Conservation (phyloP, 2,329 filamentous ascomycete species). For the Botryotinia calthae region DNA sequence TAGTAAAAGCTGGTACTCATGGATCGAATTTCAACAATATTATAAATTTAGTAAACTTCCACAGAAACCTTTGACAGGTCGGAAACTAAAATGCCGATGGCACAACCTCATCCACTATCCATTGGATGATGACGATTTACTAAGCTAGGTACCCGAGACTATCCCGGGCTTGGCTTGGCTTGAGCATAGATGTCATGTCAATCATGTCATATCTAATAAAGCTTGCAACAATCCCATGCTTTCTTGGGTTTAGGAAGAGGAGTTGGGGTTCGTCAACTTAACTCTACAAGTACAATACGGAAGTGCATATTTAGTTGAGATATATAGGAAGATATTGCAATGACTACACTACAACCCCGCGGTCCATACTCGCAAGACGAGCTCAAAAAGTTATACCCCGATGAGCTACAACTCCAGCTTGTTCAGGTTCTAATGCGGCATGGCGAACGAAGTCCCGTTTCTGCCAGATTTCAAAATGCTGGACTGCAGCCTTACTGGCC, state of each 20-base stretch:
- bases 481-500: slow-evolving; percentile 75
- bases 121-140: not conserved
- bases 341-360: slow-evolving; percentile 77
- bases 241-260: not conserved
- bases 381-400: slow-evolving; percentile 77
- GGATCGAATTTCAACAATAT: not conserved
- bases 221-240: not conserved
- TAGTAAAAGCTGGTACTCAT: not conserved
- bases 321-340: slow-evolving; percentile 41
- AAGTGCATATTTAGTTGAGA: not conserved
- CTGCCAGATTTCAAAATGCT: slow-evolving; percentile 80
- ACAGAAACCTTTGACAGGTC: not conserved
- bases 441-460: slow-evolving; percentile 80
- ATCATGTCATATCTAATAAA: not conserved
- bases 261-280: not conserved
- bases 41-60: not conserved
- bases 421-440: slow-evolving; percentile 85
- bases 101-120: not conserved
- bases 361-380: slow-evolving; percentile 77
- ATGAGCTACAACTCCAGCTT: slow-evolving; percentile 74
- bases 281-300: not conserved
- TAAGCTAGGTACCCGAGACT: not conserved
- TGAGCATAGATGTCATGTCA: not conserved
- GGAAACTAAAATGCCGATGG: not conserved
- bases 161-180: not conserved